Conservation (phyloP, 169 alveolate species). For the Ichthyophthirius multifiliis region DNA sequence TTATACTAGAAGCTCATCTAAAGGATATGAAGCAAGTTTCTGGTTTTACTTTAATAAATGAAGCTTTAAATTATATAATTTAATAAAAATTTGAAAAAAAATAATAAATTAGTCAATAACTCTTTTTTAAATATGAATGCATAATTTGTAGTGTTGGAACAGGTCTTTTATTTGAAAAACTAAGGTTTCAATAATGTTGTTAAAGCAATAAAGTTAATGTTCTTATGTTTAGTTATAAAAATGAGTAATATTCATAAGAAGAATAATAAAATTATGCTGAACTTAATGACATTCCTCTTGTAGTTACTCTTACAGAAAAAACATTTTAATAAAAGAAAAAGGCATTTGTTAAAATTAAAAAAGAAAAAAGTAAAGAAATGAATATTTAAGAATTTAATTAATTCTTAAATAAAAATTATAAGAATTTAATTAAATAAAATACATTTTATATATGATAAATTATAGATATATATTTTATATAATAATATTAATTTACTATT, state of each 20-base stretch:
- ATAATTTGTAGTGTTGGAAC: not conserved
- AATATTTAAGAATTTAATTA: not conserved
- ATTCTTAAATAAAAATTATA: not conserved
- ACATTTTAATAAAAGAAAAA: not conserved
- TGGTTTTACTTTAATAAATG: not conserved
- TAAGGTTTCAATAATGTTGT: not conserved
- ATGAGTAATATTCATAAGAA: not conserved
- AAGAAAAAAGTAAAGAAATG: conserved; percentile 11
- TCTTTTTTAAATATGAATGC: not conserved
- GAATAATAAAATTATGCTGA: not conserved
- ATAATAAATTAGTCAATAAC: not conserved
- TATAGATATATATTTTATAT: no score
- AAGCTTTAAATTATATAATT: not conserved
- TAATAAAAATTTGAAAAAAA: not conserved
- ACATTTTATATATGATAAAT: not conserved
- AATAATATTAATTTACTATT: no score
- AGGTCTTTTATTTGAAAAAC: not conserved
- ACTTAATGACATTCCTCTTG: not conserved
- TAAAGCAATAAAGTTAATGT: not conserved
- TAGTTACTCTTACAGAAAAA: not conserved
- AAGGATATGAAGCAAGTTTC: not conserved
- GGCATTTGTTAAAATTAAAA: not conserved
- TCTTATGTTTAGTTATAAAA: not conserved
- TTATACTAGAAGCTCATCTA: not conserved
- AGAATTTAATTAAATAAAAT: not conserved